Base-by-base conservation (phyloP, 1,284 basidiomycete species). In the Meira miltonrushii region DNA sequence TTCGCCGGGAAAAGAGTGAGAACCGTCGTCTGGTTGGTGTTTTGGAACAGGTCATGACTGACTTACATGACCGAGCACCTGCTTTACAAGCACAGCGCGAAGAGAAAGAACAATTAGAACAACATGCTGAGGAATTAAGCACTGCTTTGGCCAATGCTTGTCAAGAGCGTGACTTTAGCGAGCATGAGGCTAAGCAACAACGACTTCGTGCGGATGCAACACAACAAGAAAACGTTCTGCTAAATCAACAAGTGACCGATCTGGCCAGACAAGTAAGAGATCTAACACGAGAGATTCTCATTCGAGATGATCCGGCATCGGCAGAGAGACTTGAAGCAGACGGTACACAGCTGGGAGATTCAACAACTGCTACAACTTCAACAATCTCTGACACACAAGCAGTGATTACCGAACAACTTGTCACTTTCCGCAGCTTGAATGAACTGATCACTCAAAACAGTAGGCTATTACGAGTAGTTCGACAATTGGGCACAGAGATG, bases 381-480 rank as follows among this genome's bases (percentile, higher is more conserved):
- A 17, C 17, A 44, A 54, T 48, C 46, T 37, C 51, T 37, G 72
- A 74, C 51, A 72, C 73, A 39, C 71, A 76, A 64, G 81, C 82
- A 0, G 85, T 97, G 65, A 94, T 97, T 78, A 88, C 90, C 21
- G 89, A 89, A 73, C 84, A 92, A 69, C 85, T 98, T 12, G 89
- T 97, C 49, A 85, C 91, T 25, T 98, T 93, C 85, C 83, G 83
- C 49, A 88, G 87, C 1, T 85, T 97, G 51, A 83, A 85, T 11
- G 83, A 85, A 19, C 81, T 99, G 28, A 91, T 95, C 71, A 84
- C 87, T 52, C 92, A 95, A 80, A 98, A 98, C 78, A 86, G 88
- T 79, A 88, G 88, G 67, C 81, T 97, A 9, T 82, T 98, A 37
- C 86, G 85, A 73, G 86, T 95, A 62, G 87, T 88, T 8, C 84